These are phyloP conservation scores for Rhodosporidiobolus sp. DNA, from an alignment of 768 basidiomycete species.

Conservation along the genomic window DNA sequence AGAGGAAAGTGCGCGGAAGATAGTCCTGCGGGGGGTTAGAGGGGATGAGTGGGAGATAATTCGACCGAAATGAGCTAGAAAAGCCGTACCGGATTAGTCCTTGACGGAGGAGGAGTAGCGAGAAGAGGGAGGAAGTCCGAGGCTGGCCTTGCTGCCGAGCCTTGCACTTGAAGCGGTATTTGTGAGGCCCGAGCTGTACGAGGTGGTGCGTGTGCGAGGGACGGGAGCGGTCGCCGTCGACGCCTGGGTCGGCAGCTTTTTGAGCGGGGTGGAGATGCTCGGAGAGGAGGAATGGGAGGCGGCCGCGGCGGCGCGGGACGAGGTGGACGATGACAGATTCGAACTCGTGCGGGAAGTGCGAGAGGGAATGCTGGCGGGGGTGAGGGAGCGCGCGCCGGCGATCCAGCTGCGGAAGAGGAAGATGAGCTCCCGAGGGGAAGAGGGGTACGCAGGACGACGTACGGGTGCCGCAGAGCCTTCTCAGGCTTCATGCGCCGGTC, in stretches of 20 bases:
- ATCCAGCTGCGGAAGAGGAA: neutral
- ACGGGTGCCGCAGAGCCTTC: constrained; percentile 68
- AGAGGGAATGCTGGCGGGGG: neutral
- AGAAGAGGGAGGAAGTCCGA: constrained; percentile 14
- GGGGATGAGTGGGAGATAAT: neutral
- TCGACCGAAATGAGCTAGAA: neutral
- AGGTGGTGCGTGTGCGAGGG: constrained; percentile 26
- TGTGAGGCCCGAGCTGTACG: constrained; percentile 2
- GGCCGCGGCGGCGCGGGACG: constrained; percentile 6
- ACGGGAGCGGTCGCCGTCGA: constrained; percentile 23
- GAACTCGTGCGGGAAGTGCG: neutral
- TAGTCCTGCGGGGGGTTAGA: too few relatives aligned
- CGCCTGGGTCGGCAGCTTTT: constrained; percentile 11
- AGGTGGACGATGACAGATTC: neutral
- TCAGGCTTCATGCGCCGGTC: constrained; percentile 92
- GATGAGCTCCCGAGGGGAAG: neutral
- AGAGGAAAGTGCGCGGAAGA: neutral
- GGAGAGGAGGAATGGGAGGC: constrained; percentile 6
- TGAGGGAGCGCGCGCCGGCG: constrained; percentile 11
- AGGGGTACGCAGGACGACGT: neutral
- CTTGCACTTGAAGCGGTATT: neutral
- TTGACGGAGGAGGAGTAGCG: constrained; percentile 19
- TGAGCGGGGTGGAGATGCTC: constrained; percentile 33
- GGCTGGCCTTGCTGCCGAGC: constrained; percentile 12
- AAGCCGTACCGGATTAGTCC: neutral